phyloP scores from a whole-genome alignment of 441 rosid genomes.

The Biscutella auriculata region DNA sequence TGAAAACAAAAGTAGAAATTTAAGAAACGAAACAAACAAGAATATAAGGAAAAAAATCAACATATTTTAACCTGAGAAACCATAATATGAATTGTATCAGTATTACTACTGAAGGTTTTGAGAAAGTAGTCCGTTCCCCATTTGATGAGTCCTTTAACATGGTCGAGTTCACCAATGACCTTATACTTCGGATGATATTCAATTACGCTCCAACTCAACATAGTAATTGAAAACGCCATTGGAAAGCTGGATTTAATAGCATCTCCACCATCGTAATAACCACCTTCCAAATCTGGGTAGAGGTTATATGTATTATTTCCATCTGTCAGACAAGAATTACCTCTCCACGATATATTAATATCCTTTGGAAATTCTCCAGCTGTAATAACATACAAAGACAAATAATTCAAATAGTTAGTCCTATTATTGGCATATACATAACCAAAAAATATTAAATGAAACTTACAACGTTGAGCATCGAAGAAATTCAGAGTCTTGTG shows the following conservation, averaged over 20 bases:
- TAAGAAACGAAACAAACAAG: background rate
- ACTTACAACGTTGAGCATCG: no score
- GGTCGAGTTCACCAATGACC: conserved; percentile 75
- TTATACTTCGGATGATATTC: conserved; percentile 86
- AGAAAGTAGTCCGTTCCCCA: conserved; percentile 75
- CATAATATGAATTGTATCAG: conserved; percentile 43
- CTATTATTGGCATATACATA: no score
- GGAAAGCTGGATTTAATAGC: conserved; percentile 86
- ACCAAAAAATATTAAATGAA: no score
- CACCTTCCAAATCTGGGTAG: conserved; percentile 62
- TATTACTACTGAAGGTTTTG: conserved; percentile 56
- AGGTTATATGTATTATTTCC: no score
- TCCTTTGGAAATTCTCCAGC: conserved; percentile 74
- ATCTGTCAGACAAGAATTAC: conserved; percentile 58
- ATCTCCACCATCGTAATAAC: conserved; percentile 89
- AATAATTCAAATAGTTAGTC: no score
- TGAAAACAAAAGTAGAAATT: no score
- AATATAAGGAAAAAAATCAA: no score
- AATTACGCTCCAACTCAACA: conserved; percentile 98
- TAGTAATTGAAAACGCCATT: conserved; percentile 65
- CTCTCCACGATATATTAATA: conserved; percentile 78
- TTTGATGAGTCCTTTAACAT: conserved; percentile 59
- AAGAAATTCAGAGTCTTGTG: no score
- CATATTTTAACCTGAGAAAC: conserved; percentile 39
- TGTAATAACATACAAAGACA: no score